Evolutionary conservation across 495 filamentous ascomycete species (phyloP), one percentile per base, ranked within the genome.

Genomic region (Glutinoglossum americanum): DNA sequence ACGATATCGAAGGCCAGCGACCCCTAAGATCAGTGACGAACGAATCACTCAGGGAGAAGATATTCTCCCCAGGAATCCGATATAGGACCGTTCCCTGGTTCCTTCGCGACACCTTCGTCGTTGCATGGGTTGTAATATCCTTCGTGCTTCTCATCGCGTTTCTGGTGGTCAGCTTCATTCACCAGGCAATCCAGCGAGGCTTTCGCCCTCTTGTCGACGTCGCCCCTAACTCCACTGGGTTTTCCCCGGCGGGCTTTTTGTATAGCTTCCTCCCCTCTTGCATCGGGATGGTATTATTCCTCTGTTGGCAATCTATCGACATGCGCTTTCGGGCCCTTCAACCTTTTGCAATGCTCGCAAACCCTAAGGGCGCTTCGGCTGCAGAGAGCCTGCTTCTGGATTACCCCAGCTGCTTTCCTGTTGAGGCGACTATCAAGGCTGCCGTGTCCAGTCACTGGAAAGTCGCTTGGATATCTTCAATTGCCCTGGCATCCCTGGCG

Each of bases 231-330:
- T 62, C 69, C 0, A 71, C 70, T 35, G 86, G 82, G 35, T 95
- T 89, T 65, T 92, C 86, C 5, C 70, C 85, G 1, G 85, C 88
- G 51, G 84, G 93, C 68, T 94, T 95, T 71, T 69, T 93, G 54
- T 94, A 86, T 73, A 82, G 80, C 66, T 92, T 95, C 66, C 61
- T 95, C 55, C 89, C 89, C 0, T 79, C 81, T 0, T 58, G 88
- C 1, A 72, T 93, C 17, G 89, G 84, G 23, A 83, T 84, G 62
- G 57, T 87, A 27, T 67, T 89, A 26, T 89, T 85, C 69, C 81
- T 94, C 48, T 70, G 76, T 57, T 85, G 84, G 72, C 84, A 89
- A 60, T 73, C 82, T 13, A 75, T 94, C 59, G 87, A 93, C 66
- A 71, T 81, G 58, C 79, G 79, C 62, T 73, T 89, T 62, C 53